phyloP scores from a whole-genome alignment of 2,329 filamentous ascomycete species.

The Colletotrichum lini region DNA sequence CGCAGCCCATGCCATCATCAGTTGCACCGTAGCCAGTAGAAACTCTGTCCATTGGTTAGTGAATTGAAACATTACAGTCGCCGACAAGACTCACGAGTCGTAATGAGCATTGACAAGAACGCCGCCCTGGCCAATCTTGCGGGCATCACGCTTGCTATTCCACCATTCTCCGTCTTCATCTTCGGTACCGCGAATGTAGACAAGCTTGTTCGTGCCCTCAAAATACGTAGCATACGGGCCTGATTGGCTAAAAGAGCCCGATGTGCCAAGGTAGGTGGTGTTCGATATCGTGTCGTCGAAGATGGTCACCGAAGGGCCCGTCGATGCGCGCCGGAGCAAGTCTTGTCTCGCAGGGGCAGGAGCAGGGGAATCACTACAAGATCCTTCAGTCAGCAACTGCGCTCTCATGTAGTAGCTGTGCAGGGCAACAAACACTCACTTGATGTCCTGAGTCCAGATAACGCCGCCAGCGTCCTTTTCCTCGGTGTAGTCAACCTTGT shows the following conservation, averaged over 20 bases:
- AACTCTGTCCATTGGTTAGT: conserved; percentile 68
- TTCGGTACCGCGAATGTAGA: conserved; percentile 88
- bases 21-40: conserved; percentile 94
- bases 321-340: conserved; percentile 38
- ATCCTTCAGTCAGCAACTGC: background rate
- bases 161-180: conserved; percentile 84
- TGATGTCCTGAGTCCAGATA: conserved; percentile 45
- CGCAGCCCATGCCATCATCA: conserved; percentile 91
- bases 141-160: conserved; percentile 62
- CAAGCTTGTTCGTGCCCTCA: conserved; percentile 91
- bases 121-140: conserved; percentile 75
- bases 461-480: conserved; percentile 54
- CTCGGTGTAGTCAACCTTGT: conserved; percentile 64
- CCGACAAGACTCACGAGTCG: conserved; percentile 69
- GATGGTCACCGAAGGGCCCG: conserved; percentile 68
- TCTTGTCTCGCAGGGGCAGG: background rate
- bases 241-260: background rate
- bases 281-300: conserved; percentile 88
- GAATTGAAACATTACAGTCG: background rate
- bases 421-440: conserved; percentile 32
- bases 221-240: conserved; percentile 77
- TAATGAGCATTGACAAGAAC: conserved; percentile 97
- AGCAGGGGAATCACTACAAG: background rate
- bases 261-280: conserved; percentile 68
- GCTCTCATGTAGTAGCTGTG: too few relatives aligned